phyloP scores from a whole-genome alignment of 805 yeast genomes.

The Candida sphagnicola region DNA sequence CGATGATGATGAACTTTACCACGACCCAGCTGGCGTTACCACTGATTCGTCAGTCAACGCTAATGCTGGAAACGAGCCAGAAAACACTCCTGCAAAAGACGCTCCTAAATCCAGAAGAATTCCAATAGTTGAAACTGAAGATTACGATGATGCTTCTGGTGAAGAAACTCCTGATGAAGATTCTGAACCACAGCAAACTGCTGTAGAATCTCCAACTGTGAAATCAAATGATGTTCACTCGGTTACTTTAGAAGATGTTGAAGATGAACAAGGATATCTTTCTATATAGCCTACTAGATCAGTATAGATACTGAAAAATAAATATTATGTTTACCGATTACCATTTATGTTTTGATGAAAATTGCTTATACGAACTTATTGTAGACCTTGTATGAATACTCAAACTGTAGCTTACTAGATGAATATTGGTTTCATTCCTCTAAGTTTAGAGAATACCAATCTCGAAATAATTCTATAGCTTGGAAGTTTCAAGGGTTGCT shows the following conservation, averaged over 20 bases:
- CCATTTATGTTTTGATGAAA: too few relatives aligned
- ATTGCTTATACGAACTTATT: too few relatives aligned
- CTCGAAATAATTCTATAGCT: too few relatives aligned
- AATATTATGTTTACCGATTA: too few relatives aligned
- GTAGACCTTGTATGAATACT: too few relatives aligned
- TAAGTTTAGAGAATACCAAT: too few relatives aligned
- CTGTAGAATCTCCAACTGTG: not conserved
- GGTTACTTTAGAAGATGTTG: constrained; percentile 3
- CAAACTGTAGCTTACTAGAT: too few relatives aligned
- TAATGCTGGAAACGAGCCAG: too few relatives aligned
- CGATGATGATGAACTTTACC: not conserved
- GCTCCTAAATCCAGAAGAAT: not conserved
- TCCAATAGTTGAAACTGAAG: not conserved
- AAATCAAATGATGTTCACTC: not conserved
- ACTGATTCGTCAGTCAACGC: not conserved
- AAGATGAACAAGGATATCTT: constrained; percentile 4
- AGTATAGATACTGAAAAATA: too few relatives aligned
- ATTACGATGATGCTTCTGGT: not conserved
- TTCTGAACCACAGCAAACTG: not conserved
- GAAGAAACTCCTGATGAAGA: constrained; percentile 1
- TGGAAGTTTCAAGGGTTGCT: too few relatives aligned
- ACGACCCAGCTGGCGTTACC: not conserved
- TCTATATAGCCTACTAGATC: too few relatives aligned
- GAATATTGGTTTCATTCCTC: too few relatives aligned
- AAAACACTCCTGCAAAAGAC: not conserved